Percentiles rank a stretch among this genome's conserved stretches.
Conservation (phyloP, 2,329 filamentous ascomycete genomes). For the Epichloe sibirici region DNA sequence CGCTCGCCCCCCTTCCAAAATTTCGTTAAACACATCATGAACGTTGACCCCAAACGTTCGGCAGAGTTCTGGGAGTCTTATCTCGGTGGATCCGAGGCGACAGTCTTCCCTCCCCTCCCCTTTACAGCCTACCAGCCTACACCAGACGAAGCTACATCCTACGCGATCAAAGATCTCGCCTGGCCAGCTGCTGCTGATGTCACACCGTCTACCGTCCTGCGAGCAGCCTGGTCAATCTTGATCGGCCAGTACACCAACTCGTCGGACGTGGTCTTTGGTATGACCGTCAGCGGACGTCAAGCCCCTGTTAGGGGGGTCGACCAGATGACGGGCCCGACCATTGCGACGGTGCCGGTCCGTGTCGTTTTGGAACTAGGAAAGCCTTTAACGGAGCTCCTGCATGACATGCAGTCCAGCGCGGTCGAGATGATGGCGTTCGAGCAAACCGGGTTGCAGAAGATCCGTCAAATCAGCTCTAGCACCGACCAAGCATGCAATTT, state of each 20-base stretch:
- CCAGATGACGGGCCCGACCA: constrained; percentile 15
- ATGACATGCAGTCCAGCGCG: too few relatives aligned
- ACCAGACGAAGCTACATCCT: constrained; percentile 1
- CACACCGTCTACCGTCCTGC: constrained; percentile 12
- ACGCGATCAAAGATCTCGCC: background rate
- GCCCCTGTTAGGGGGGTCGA: constrained; percentile 14
- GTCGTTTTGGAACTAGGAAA: background rate
- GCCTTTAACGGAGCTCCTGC: too few relatives aligned
- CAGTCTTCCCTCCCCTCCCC: background rate
- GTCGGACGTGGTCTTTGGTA: constrained; percentile 19
- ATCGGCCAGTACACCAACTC: constrained; percentile 23
- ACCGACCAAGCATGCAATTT: constrained; percentile 8
- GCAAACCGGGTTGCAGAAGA: constrained; percentile 16
- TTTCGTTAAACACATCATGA: constrained; percentile 28
- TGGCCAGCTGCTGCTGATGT: constrained; percentile 5
- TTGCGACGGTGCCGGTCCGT: constrained; percentile 15
- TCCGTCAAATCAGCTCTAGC: constrained; percentile 11
- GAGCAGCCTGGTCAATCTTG: constrained; percentile 20
- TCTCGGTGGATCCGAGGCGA: background rate
- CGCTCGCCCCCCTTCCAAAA: constrained; percentile 21
- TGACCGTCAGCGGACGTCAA: constrained; percentile 16
- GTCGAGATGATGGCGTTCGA: constrained; percentile 14
- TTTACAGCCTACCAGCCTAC: background rate
- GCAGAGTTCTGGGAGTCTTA: constrained; percentile 27
- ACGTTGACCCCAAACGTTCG: constrained; percentile 21